These are phyloP conservation scores for Talaromyces borbonicus DNA, from an alignment of 495 filamentous ascomycete genomes.

Conservation along the genomic window DNA sequence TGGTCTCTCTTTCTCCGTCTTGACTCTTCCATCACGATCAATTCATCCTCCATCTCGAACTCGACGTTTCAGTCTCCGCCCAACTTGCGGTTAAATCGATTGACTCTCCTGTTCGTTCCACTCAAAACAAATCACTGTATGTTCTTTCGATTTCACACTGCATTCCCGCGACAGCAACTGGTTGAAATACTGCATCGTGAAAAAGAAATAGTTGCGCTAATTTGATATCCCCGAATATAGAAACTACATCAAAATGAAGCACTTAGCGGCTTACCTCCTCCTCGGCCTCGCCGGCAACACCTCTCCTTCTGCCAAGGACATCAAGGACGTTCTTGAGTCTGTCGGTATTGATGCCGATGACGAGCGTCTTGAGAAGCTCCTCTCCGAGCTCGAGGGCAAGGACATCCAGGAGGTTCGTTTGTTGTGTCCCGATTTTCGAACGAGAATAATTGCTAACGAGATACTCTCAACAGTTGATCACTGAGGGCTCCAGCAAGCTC, in stretches of 20 bases:
- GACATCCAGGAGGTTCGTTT: conserved; percentile 79
- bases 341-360: conserved; percentile 93
- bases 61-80: conserved; percentile 83
- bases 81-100: conserved; percentile 86
- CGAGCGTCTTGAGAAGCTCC: conserved; percentile 74
- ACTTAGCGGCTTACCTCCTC: conserved; percentile 98
- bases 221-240: neutral
- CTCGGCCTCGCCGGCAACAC: conserved; percentile 88
- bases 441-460: conserved; percentile 14
- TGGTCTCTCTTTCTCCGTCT: conserved; percentile 6
- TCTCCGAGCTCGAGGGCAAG: conserved; percentile 94
- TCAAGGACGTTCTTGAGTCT: conserved; percentile 85
- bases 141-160: neutral
- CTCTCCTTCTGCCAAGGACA: conserved; percentile 74
- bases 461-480: conserved; percentile 69
- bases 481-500: conserved; percentile 84
- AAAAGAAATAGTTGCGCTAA: too few relatives aligned
- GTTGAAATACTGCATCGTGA: neutral
- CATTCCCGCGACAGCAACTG: neutral
- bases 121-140: conserved; percentile 2
- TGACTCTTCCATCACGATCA: conserved; percentile 19
- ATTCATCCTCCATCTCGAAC: conserved; percentile 39
- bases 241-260: conserved; percentile 78
- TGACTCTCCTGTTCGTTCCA: conserved; percentile 71
- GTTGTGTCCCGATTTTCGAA: neutral